Conservation (phyloP, 2,329 filamentous ascomycete species). For the Aspergillus proliferans region DNA sequence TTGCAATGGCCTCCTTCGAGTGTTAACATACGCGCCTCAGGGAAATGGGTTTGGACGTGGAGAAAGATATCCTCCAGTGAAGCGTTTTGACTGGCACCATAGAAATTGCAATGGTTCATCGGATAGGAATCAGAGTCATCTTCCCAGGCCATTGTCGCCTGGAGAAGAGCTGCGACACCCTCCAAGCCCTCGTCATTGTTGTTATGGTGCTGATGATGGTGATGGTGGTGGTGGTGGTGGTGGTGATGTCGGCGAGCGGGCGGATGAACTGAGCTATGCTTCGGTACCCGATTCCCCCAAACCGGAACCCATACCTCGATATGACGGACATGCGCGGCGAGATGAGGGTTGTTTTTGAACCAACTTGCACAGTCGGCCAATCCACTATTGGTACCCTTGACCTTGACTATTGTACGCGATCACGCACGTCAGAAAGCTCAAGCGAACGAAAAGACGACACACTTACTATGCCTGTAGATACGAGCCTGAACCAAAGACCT, state of each 20-base stretch:
- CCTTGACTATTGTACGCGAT: slow-evolving; percentile 49
- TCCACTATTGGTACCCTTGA: slow-evolving; percentile 63
- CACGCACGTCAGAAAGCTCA: not conserved
- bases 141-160: slow-evolving; percentile 21
- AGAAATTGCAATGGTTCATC: slow-evolving; percentile 24
- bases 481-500: slow-evolving; percentile 62
- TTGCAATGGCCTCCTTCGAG: slow-evolving; percentile 72
- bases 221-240: slow-evolving; percentile 3
- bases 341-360: slow-evolving; percentile 54
- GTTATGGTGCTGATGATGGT: not conserved
- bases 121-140: slow-evolving; percentile 20
- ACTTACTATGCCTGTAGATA: slow-evolving; percentile 60
- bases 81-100: slow-evolving; percentile 53
- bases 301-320: slow-evolving; percentile 74
- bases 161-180: slow-evolving; percentile 16
- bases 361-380: slow-evolving; percentile 55
- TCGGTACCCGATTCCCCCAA: slow-evolving; percentile 51
- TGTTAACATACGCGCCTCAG: slow-evolving; percentile 60
- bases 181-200: slow-evolving; percentile 18
- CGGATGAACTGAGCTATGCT: slow-evolving; percentile 38
- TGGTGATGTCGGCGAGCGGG: slow-evolving; percentile 17
- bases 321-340: slow-evolving; percentile 61
- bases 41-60: slow-evolving; percentile 55
- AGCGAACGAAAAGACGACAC: not conserved
- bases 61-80: slow-evolving; percentile 64